Conservation (phyloP, 768 basidiomycete species). For the Termitomyces sp. region DNA sequence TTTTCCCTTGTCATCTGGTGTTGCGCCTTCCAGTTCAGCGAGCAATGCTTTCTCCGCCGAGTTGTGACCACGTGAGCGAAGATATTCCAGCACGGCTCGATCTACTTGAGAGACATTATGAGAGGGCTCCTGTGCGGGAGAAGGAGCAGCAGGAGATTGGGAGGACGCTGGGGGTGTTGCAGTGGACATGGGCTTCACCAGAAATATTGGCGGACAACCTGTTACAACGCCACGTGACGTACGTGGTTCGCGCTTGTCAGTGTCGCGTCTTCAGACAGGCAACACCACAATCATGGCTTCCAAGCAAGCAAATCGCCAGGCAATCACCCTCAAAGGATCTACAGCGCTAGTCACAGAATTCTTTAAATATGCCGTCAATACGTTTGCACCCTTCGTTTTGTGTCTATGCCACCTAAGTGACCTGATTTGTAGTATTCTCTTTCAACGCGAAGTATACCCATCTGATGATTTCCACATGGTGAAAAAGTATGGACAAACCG, state of each 20-base stretch:
- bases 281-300: conserved; percentile 26
- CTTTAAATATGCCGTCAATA: conserved; percentile 99
- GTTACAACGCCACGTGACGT: conserved; percentile 22
- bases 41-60: conserved; percentile 45
- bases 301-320: conserved; percentile 56
- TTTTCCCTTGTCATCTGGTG: conserved; percentile 40
- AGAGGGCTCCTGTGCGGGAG: conserved; percentile 34
- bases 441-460: conserved; percentile 95
- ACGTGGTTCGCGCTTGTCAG: conserved; percentile 13
- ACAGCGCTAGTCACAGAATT: conserved; percentile 94
- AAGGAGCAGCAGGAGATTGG: conserved; percentile 41
- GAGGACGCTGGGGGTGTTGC: conserved; percentile 45
- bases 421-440: conserved; percentile 64
- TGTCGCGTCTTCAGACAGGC: conserved; percentile 7
- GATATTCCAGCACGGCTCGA: conserved; percentile 40
- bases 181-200: conserved; percentile 15
- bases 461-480: conserved; percentile 99
- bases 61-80: conserved; percentile 41
- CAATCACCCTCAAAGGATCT: conserved; percentile 94
- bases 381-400: conserved; percentile 45
- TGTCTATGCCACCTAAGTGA: not conserved
- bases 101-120: conserved; percentile 33
- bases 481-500: conserved; percentile 96
- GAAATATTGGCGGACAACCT: not conserved
- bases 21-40: conserved; percentile 34